Base-by-base conservation (phyloP, 176 grass and related monocot genomes). In the Dendrocalamus sinicus region DNA sequence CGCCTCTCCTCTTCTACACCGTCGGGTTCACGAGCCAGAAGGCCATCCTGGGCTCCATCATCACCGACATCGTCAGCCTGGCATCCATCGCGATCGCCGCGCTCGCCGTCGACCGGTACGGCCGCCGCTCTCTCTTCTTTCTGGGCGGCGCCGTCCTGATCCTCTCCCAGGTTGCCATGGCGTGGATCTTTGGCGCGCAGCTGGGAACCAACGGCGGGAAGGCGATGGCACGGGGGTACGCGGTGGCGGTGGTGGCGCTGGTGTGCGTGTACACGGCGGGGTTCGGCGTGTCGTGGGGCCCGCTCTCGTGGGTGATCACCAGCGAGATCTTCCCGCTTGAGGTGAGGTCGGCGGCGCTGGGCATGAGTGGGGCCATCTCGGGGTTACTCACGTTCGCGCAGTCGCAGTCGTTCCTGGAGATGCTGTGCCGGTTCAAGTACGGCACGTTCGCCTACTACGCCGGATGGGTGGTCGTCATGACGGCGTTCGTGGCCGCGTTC, bases 241-340 rank as follows among this genome's bases (percentile, higher is more conserved):
- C 83, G 19, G 46, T 81, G 72, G 88, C 84, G 6, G 90, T 97
- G 78, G 83, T 97, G 65, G 81, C 84, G 80, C 47, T 97, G 16
- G 83, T 92, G 82, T 97, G 94, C 67, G 1, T 83, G 16, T 97
- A 86, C 73, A 78, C 88, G 44, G 94, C 88, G 0, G 94, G 84
- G 16, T 89, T 94, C 14, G 90, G 92, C 11, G 84, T 85, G 86
- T 97, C 94, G 15, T 97, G 94, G 94, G 94, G 92, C 0, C 92
- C 94, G 17, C 86, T 97, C 26, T 89, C 81, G 67, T 94, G 90
- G 94, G 80, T 97, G 67, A 39, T 97, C 4, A 81, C 80, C 4
- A 88, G 92, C 79, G 90, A 97, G 88, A 94, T 94, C 58, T 97
- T 91, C 74, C 94, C 94, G 26, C 86, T 97, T 12, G 94, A 97